phyloP scores from a whole-genome alignment of 306 rosid genomes.

The Vigna hirtella region DNA sequence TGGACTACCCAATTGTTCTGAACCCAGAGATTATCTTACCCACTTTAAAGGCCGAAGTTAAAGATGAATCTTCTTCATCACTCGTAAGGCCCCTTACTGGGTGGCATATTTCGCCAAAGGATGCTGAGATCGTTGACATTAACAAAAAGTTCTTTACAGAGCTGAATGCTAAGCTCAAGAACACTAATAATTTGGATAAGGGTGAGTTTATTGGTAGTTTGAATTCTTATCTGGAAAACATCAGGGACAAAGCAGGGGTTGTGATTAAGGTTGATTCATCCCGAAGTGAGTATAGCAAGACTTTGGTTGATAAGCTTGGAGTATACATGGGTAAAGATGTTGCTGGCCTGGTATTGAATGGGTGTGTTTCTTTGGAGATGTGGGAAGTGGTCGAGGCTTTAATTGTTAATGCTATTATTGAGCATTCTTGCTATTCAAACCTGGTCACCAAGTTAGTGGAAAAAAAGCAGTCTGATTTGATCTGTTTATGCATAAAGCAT shows the following conservation, averaged over 20 bases:
- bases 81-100: constrained; percentile 57
- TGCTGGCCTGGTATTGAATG: constrained; percentile 69
- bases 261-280: constrained; percentile 49
- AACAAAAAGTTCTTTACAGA: constrained; percentile 56
- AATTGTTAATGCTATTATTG: constrained; percentile 62
- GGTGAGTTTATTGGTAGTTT: constrained; percentile 59
- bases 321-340: constrained; percentile 58
- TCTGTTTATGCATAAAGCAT: constrained; percentile 72
- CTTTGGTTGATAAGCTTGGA: constrained; percentile 62
- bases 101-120: constrained; percentile 68
- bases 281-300: constrained; percentile 41
- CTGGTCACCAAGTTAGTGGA: constrained; percentile 59
- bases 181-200: constrained; percentile 45
- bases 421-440: constrained; percentile 55
- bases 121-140: constrained; percentile 58
- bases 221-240: constrained; percentile 61
- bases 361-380: constrained; percentile 63
- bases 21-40: constrained; percentile 63
- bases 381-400: constrained; percentile 80
- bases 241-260: constrained; percentile 54
- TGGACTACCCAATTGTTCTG: constrained; percentile 72
- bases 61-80: constrained; percentile 47
- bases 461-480: constrained; percentile 67
- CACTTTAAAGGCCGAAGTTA: constrained; percentile 53
- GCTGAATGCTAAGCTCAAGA: constrained; percentile 59